Conservation (phyloP, 139 green algal genomes). For the Micromonas commoda region DNA sequence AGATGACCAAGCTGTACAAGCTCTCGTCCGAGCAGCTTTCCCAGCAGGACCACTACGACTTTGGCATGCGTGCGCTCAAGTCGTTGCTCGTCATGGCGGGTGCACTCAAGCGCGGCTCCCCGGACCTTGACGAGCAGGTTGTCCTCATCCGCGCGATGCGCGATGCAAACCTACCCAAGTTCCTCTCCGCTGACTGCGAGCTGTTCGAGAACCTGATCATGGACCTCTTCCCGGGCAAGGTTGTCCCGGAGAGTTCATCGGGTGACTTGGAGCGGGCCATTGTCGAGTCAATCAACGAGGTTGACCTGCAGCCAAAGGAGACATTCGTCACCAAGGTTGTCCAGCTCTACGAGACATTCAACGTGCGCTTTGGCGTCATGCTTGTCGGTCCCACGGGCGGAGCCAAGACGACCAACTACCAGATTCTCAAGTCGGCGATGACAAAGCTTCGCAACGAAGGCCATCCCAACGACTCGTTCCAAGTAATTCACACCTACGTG, state of each 20-base stretch:
- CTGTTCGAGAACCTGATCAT: conserved; percentile 76
- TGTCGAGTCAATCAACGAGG: conserved; percentile 37
- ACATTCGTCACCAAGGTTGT: conserved; percentile 69
- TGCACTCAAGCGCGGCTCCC: conserved; percentile 63
- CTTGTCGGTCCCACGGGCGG: conserved; percentile 65
- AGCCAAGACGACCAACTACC: conserved; percentile 67
- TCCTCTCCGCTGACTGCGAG: conserved; percentile 65
- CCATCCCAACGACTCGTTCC: conserved; percentile 34
- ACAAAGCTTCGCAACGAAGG: conserved; percentile 52
- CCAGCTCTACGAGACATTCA: conserved; percentile 78
- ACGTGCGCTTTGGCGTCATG: conserved; percentile 81
- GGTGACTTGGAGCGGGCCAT: conserved; percentile 61
- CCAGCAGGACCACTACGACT: conserved; percentile 77
- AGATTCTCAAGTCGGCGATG: conserved; percentile 54
- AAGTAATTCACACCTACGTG: conserved; percentile 47
- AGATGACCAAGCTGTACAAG: conserved; percentile 90
- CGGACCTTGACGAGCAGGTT: conserved; percentile 57
- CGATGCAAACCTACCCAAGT: conserved; percentile 83
- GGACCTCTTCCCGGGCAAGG: conserved; percentile 74
- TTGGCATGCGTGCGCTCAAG: conserved; percentile 82
- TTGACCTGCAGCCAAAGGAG: conserved; percentile 50
- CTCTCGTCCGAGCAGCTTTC: conserved; percentile 79
- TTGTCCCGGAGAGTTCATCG: conserved; percentile 61
- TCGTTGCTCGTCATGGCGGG: conserved; percentile 79
- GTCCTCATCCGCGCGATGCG: conserved; percentile 73